Base-by-base conservation (phyloP, 73 alveolate species). In the Paramecium tetraurelia region DNA sequence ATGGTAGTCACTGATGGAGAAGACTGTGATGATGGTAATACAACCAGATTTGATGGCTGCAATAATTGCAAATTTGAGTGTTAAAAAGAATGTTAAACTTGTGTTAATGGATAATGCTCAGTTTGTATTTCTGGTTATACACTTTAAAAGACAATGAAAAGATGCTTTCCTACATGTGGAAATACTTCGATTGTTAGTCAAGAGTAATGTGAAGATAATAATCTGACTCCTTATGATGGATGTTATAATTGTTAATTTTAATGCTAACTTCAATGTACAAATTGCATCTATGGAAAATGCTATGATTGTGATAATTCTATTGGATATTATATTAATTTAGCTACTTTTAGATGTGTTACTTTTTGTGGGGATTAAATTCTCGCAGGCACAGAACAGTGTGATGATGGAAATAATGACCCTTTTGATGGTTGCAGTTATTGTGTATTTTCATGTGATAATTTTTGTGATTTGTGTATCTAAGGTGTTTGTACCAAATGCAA, bases 1-100 rank as follows among this genome's bases (percentile, higher is more conserved):
- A 53, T 53, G 69, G 21, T 53, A 53, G 69, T 53, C 11, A 53
- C 69, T 18, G 69, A 53, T 18, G 69, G 69, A 53, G 92, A 76
- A 70, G 95, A 95, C 46, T 95, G 98, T 46, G 98, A 95, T 75
- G 98, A 95, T 93, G 98, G 98, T 16, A 95, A 95, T 71, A 22
- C 44, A 7, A 59, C 44, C 5, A 58, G 86, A 57, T 93, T 93
- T 21, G 98, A 95, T 93, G 98, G 98, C 0, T 95, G 98, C 43
- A 40, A 69, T 24, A 3, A 58, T n/a, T 93, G 98, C 22, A 27
- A 44, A 36, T 35, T 85, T 38, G 98, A 95, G 35, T 63, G 36
- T 4, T 96, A 95, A 20, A 93, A 59, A 53, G 43, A 58, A n/a
- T 95, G 98, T 71, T 63, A 2, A 18, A 18, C 72, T 0, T 94